Evolutionary conservation across 768 basidiomycete species (phyloP), one percentile per base, ranked within the genome.

Genomic region (Tulasnella sp.): DNA sequence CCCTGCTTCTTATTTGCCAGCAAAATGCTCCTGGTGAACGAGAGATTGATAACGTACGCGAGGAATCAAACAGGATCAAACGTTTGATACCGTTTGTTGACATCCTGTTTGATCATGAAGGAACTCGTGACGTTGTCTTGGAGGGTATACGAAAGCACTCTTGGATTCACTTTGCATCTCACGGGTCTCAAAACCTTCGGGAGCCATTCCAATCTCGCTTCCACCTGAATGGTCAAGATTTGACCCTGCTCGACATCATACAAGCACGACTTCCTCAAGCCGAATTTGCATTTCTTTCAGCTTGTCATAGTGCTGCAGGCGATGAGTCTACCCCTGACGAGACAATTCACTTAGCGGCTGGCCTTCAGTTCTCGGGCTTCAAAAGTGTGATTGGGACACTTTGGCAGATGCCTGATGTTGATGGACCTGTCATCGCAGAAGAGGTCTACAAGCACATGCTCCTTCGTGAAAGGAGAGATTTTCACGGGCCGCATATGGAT

Each of bases 111-210:
- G 31, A 45, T 4, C 19, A 12, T 9, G 5, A 5, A 7, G 49
- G 5, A 9, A 20, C 24, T 22, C 16, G 20, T 6, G 16, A 25
- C n/a, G 5, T 31, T 31, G 10, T 47, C 22, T 10, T 28, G 6
- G 12, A 12, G 12, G 41, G 10, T 4, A 28, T 53, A 5, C 41
- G 42, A 6, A 15, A 7, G n/a, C 45, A 28, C 45, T 8, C 24
- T 31, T 45, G 43, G 42, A 20, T 53, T 6, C 51, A 45, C 31
- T 45, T 44, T 20, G 43, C 20, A 13, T 47, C 28, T 25, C 51
- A 53, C 31, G 51, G 51, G 5, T 37, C 43, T 37, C 32, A 43
- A 31, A 32, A 53, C 13, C 39, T 6, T 6, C 3, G 2, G 10
- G 4, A 28, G 4, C 51, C 51, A 19, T 31, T 53, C 25, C 3